phyloP scores from a whole-genome alignment of 2,329 filamentous ascomycete genomes.

The Fusarium clavum region DNA sequence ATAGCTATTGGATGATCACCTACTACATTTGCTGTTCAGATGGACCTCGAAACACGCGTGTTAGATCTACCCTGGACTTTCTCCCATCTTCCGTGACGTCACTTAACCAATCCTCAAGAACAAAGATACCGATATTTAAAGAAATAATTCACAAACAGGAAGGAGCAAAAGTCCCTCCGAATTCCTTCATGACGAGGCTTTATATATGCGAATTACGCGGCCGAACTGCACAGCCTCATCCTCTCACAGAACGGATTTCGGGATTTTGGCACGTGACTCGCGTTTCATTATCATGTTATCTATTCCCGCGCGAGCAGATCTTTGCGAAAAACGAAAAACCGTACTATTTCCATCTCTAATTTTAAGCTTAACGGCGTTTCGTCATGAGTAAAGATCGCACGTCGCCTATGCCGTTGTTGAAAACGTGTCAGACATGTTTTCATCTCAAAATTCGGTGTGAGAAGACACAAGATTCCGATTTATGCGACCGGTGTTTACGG shows the following conservation, averaged over 20 bases:
- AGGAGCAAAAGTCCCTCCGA: neutral
- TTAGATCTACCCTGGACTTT: neutral
- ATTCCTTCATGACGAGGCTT: neutral
- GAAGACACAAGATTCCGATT: slow-evolving; percentile 46
- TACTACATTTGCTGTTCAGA: neutral
- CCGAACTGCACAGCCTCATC: slow-evolving; percentile 5
- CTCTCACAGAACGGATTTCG: neutral
- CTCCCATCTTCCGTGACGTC: neutral
- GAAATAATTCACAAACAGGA: neutral
- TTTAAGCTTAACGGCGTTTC: neutral
- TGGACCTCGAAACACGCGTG: neutral
- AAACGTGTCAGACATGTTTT: slow-evolving; percentile 51
- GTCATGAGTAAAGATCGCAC: slow-evolving; percentile 14
- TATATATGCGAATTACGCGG: neutral
- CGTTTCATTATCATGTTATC: neutral
- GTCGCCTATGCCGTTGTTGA: slow-evolving; percentile 15
- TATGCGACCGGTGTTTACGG: slow-evolving; percentile 50
- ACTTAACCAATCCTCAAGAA: neutral
- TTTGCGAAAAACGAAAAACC: neutral
- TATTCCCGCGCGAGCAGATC: neutral
- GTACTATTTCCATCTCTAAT: too few species aligned
- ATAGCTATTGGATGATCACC: neutral
- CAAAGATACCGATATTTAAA: neutral
- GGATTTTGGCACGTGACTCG: neutral
- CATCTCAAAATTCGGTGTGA: slow-evolving; percentile 49